phyloP scores from a whole-genome alignment of 768 basidiomycete genomes.

The Pisolithus marmoratus region DNA sequence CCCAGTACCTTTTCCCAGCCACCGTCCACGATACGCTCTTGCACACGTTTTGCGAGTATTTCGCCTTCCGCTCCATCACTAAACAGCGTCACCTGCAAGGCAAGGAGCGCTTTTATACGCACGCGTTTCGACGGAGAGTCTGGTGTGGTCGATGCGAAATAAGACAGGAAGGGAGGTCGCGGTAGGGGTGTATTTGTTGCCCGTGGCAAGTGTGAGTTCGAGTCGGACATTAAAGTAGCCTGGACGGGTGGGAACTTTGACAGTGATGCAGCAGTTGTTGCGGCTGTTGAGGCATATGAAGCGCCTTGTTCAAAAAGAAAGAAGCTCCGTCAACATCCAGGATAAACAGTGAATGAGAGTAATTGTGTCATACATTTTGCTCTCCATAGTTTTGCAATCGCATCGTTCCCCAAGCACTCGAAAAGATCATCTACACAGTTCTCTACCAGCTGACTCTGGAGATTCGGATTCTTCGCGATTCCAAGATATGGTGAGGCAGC shows the following conservation, averaged over 20 bases:
- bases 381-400: conserved; percentile 57
- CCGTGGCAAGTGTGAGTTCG: neutral
- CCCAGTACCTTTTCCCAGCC: conserved; percentile 47
- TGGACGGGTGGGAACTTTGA: conserved; percentile 5
- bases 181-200: neutral
- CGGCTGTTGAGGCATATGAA: conserved; percentile 42
- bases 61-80: conserved; percentile 7
- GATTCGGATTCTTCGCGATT: conserved; percentile 42
- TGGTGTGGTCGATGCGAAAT: conserved; percentile 80
- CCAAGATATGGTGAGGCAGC: neutral
- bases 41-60: conserved; percentile 14
- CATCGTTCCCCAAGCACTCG: conserved; percentile 42
- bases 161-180: conserved; percentile 41
- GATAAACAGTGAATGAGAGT: neutral
- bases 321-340: neutral
- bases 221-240: neutral
- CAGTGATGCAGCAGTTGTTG: conserved; percentile 1
- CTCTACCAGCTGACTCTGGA: conserved; percentile 64
- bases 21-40: conserved; percentile 10
- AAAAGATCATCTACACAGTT: conserved; percentile 51
- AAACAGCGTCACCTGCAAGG: conserved; percentile 47
- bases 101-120: conserved; percentile 71
- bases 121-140: conserved; percentile 67
- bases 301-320: conserved; percentile 31
- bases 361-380: conserved; percentile 49